Percentiles rank a stretch among this genome's conserved stretches.
Evolutionary conservation across 345 rosid genomes (phyloP).

Genomic region (Erysimum cheiranthoides): DNA sequence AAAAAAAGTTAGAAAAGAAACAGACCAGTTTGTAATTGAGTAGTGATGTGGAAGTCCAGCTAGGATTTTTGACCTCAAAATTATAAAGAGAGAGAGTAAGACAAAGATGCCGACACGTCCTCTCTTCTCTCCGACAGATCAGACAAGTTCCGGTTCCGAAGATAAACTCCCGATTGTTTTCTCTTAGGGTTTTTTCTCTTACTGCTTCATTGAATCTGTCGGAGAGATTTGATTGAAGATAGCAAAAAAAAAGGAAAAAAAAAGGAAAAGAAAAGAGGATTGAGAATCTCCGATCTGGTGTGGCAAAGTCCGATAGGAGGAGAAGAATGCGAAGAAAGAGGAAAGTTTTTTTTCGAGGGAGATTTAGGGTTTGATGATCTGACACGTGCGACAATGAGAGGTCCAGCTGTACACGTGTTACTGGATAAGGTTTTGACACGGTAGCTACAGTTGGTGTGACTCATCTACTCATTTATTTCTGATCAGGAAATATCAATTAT

Average conservation of each 20-base stretch:
- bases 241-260: background rate
- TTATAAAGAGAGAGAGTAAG: conserved; percentile 21
- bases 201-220: conserved; percentile 26
- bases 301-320: conserved; percentile 56
- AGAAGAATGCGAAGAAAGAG: conserved; percentile 43
- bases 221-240: conserved; percentile 24
- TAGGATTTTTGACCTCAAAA: conserved; percentile 43
- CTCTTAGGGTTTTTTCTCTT: conserved; percentile 9
- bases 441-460: conserved; percentile 44
- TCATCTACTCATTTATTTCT: conserved; percentile 32
- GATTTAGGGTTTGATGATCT: conserved; percentile 66
- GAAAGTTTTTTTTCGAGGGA: conserved; percentile 29
- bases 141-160: conserved; percentile 46
- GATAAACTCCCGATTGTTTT: background rate
- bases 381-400: conserved; percentile 68
- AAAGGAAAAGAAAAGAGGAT: background rate
- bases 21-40: conserved; percentile 44
- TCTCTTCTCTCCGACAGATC: conserved; percentile 42
- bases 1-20: background rate
- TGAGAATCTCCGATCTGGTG: conserved; percentile 50
- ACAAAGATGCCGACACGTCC: conserved; percentile 43
- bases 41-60: conserved; percentile 68
- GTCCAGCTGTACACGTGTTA: conserved; percentile 71
- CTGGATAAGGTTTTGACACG: conserved; percentile 63
- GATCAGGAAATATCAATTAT: background rate